These are phyloP conservation scores for Colletotrichum lini DNA, from an alignment of 2,329 filamentous ascomycete genomes.

Conservation along the genomic window DNA sequence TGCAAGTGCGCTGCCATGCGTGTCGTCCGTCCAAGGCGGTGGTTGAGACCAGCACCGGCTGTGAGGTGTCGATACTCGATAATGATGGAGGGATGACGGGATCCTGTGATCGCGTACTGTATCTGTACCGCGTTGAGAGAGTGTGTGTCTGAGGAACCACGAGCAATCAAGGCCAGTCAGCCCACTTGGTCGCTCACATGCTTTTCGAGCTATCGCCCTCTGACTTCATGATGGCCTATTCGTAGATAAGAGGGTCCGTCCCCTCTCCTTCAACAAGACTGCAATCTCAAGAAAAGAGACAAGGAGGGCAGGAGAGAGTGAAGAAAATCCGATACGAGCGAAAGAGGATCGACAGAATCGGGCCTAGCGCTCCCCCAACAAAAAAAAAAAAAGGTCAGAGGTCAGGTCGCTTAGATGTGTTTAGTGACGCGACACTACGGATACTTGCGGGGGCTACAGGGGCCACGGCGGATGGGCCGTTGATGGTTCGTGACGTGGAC, in stretches of 20 bases:
- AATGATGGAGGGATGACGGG: conserved; percentile 14
- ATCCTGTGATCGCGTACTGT: background rate
- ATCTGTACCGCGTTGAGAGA: background rate
- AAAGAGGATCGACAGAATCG: conserved; percentile 15
- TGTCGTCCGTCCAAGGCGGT: no score
- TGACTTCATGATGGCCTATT: background rate
- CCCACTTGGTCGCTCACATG: conserved; percentile 18
- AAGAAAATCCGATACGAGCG: conserved; percentile 27
- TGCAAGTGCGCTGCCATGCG: no score
- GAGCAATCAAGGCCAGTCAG: background rate
- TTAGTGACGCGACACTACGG: no score
- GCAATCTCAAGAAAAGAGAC: background rate
- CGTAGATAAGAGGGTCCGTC: conserved; percentile 29
- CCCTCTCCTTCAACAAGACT: conserved; percentile 1
- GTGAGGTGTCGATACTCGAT: background rate
- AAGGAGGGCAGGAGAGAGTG: conserved; percentile 9
- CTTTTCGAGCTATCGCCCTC: background rate
- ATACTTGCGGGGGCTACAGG: conserved; percentile 17
- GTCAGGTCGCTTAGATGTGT: no score
- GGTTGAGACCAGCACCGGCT: conserved; percentile 9
- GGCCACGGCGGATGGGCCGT: conserved; percentile 24
- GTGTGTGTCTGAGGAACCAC: background rate
- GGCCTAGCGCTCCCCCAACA: conserved; percentile 41
- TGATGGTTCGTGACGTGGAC: conserved; percentile 25
- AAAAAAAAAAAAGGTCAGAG: conserved; percentile 37